A percentile compares a stretch with the other conserved stretches of the same genome.
phyloP scores from a whole-genome alignment of 225 moss, liverwort and hornwort genomes.

The Thuidium tamariscinum region DNA sequence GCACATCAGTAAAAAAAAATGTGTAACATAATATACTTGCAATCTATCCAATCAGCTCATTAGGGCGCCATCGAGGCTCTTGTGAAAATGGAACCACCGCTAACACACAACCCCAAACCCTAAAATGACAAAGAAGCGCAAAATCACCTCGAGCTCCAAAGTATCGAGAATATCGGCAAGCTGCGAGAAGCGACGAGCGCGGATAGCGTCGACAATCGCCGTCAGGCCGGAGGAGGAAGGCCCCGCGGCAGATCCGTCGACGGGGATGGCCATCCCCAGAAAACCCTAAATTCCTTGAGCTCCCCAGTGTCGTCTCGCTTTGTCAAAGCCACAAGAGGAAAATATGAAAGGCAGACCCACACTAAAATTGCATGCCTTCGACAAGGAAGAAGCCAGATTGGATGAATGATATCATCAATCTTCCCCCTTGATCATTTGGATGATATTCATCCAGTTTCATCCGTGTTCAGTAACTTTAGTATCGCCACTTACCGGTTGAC shows the following conservation, averaged over 20 bases:
- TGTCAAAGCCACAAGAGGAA: too few relatives aligned
- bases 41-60: not conserved
- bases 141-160: slow-evolving; percentile 42
- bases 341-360: not conserved
- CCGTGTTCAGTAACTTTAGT: not conserved
- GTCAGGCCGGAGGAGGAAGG: slow-evolving; percentile 17
- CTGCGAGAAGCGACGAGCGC: slow-evolving; percentile 17
- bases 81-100: not conserved
- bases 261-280: slow-evolving; percentile 40
- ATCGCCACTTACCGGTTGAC: not conserved
- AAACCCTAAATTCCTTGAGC: slow-evolving; percentile 3
- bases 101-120: not conserved
- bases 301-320: not conserved
- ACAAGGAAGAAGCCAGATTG: not conserved
- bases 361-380: not conserved
- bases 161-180: slow-evolving; percentile 34
- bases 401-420: not conserved
- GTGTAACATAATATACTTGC: not conserved
- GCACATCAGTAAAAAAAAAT: not conserved
- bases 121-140: not conserved
- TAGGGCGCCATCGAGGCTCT: not conserved
- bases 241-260: slow-evolving; percentile 34
- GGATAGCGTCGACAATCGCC: slow-evolving; percentile 24
- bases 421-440: not conserved
- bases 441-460: not conserved